These are phyloP conservation scores for Fraxinus excelsior DNA, from an alignment of 257 asterid species.

Conservation along the genomic window DNA sequence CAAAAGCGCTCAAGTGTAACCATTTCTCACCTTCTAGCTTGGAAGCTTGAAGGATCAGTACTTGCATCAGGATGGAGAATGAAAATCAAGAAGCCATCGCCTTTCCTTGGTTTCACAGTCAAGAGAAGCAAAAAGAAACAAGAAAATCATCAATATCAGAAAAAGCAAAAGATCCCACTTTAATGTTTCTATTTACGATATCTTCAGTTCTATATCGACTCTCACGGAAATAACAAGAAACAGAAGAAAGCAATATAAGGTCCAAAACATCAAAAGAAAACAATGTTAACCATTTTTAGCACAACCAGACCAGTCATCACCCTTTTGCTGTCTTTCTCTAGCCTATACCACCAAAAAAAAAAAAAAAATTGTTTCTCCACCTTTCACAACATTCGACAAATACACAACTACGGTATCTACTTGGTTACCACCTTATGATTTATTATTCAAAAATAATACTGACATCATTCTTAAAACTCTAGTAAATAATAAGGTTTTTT, in stretches of 20 bases:
- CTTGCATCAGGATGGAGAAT: slow-evolving; percentile 81
- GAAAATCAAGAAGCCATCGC: slow-evolving; percentile 83
- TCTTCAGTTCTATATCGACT: too few relatives aligned
- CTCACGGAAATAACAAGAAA: too few relatives aligned
- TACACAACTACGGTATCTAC: too few relatives aligned
- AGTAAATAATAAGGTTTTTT: too few relatives aligned
- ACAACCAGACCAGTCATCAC: slow-evolving; percentile 79
- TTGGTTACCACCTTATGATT: neutral
- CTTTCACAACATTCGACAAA: too few relatives aligned
- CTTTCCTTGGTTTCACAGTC: slow-evolving; percentile 79
- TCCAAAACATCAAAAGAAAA: neutral
- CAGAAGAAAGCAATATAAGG: neutral
- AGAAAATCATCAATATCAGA: neutral
- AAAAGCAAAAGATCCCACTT: too few relatives aligned
- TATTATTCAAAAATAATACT: neutral
- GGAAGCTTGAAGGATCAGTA: slow-evolving; percentile 74
- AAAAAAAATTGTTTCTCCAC: too few relatives aligned
- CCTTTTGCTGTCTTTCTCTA: too few relatives aligned
- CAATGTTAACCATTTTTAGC: slow-evolving; percentile 34
- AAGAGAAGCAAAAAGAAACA: neutral
- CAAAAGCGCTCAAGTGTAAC: slow-evolving; percentile 73
- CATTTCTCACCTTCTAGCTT: slow-evolving; percentile 97
- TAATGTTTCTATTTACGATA: too few relatives aligned
- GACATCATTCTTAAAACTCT: neutral
- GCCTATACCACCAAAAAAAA: neutral